Conservation (phyloP, 2,329 filamentous ascomycete species). For the Arthrobotrys sphaeroides region DNA sequence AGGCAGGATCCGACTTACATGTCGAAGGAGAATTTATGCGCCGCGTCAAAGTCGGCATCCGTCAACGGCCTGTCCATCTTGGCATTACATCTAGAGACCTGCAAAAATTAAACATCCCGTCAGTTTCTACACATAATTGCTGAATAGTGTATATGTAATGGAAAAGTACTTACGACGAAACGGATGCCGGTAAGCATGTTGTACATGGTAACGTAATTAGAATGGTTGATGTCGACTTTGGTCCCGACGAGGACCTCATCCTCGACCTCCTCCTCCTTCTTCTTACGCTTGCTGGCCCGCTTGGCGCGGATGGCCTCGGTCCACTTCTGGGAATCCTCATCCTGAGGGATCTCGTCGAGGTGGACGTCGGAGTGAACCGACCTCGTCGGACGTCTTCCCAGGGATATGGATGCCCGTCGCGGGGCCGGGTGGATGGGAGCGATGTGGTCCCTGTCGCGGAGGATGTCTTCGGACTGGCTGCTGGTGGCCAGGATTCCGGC, state of each 20-base stretch:
- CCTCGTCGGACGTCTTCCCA: constrained; percentile 81
- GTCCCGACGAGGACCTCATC: constrained; percentile 94
- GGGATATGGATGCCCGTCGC: constrained; percentile 81
- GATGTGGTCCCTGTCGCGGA: constrained; percentile 83
- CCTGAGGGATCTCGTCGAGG: constrained; percentile 81
- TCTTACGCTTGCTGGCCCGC: constrained; percentile 83
- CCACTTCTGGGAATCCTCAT: constrained; percentile 91
- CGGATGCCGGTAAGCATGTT: constrained; percentile 99
- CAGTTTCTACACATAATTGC: not conserved
- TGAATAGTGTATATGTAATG: not conserved
- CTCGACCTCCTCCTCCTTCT: constrained; percentile 87
- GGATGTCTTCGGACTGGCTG: constrained; percentile 62
- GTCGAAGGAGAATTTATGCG: constrained; percentile 98
- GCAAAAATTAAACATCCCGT: constrained; percentile 60
- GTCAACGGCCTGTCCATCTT: constrained; percentile 92
- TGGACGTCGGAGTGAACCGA: constrained; percentile 86
- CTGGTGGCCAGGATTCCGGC: constrained; percentile 41
- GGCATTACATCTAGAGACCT: constrained; percentile 93
- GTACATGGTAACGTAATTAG: constrained; percentile 97
- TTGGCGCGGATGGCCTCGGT: constrained; percentile 93
- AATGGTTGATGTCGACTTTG: constrained; percentile 96
- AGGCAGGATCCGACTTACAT: constrained; percentile 71
- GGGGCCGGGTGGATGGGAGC: constrained; percentile 64
- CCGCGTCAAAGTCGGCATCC: constrained; percentile 89
- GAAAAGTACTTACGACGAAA: constrained; percentile 64